Percentiles rank a stretch among this genome's conserved stretches.
phyloP scores from a whole-genome alignment of 208 protist genomes.

The Porcisia hertigi region DNA sequence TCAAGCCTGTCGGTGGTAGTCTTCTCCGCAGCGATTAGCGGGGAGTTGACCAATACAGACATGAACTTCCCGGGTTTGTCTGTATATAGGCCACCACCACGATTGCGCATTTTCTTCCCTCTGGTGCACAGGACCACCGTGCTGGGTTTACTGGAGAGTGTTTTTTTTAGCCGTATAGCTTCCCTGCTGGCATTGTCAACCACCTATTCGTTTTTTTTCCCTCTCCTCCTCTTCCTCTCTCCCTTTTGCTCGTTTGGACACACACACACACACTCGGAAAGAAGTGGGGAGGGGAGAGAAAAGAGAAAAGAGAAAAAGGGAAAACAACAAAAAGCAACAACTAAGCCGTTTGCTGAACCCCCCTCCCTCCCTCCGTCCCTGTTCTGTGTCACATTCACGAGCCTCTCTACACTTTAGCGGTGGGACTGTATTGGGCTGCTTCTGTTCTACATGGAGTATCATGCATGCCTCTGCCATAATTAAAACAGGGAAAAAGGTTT shows the following conservation, averaged over 20 bases:
- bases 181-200: not conserved
- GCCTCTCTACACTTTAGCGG: not conserved
- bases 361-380: not conserved
- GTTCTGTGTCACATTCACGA: not conserved
- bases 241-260: not conserved
- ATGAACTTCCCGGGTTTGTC: slow-evolving; percentile 53
- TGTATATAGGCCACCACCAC: slow-evolving; percentile 37
- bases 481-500: not conserved
- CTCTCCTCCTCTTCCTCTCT: not conserved
- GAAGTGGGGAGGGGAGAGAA: too few relatives aligned
- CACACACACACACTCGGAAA: not conserved
- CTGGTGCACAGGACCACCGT: slow-evolving; percentile 8
- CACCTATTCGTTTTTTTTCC: not conserved
- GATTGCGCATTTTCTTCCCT: slow-evolving; percentile 52
- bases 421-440: not conserved
- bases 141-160: slow-evolving; percentile 18
- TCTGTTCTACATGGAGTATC: not conserved
- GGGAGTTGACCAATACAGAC: slow-evolving; percentile 32
- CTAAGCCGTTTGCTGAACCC: not conserved
- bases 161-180: slow-evolving; percentile 3
- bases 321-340: too few relatives aligned
- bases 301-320: too few relatives aligned
- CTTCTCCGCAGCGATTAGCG: slow-evolving; percentile 52
- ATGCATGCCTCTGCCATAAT: not conserved
- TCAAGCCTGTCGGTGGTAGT: slow-evolving; percentile 48